Conservation (phyloP, 352 stramenopile genomes). For the Phytopythium aichiense region DNA sequence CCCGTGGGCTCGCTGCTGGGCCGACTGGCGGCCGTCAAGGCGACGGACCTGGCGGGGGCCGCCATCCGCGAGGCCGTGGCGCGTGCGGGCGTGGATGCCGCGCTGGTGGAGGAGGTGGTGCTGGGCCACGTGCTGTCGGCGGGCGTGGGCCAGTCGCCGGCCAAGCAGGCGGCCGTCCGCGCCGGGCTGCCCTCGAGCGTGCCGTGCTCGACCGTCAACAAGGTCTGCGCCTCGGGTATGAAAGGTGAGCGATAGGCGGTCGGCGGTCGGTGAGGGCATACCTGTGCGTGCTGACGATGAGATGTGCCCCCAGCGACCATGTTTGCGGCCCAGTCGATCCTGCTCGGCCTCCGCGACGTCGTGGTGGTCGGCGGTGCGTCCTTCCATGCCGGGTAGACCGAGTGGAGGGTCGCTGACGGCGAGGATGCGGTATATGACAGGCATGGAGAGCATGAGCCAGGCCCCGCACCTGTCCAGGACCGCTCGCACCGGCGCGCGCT, state of each 20-base stretch:
- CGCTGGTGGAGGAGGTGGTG: conserved; percentile 91
- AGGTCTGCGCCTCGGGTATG: conserved; percentile 95
- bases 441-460: conserved; percentile 96
- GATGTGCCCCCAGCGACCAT: conserved; percentile 35
- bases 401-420: background rate
- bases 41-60: conserved; percentile 82
- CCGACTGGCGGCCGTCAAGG: conserved; percentile 77
- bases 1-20: conserved; percentile 92
- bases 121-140: conserved; percentile 94
- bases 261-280: background rate
- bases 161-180: conserved; percentile 85
- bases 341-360: conserved; percentile 70
- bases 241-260: conserved; percentile 66
- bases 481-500: conserved; percentile 63
- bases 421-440: conserved; percentile 13
- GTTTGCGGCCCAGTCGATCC: conserved; percentile 85
- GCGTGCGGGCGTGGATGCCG: conserved; percentile 38
- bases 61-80: conserved; percentile 71
- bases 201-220: conserved; percentile 97
- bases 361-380: conserved; percentile 77
- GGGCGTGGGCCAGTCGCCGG: conserved; percentile 93
- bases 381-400: background rate
- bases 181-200: conserved; percentile 70
- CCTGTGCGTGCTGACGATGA: conserved; percentile 6
- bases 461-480: conserved; percentile 89